Evolutionary conservation across 768 basidiomycete genomes (phyloP).

Genomic region (Lactarius sanguifluus): DNA sequence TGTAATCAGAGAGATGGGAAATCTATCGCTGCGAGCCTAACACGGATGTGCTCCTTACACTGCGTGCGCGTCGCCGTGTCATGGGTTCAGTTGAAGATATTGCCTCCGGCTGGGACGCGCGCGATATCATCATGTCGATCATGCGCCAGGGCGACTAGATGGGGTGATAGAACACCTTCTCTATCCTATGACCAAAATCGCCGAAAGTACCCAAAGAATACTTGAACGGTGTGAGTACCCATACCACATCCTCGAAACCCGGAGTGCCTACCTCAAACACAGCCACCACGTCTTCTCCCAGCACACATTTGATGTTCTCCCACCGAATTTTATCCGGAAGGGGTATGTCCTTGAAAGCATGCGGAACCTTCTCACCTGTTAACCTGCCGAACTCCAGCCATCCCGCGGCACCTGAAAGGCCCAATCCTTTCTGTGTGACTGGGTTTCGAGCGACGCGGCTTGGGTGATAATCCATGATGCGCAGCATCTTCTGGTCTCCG

Average conservation of each 20-base stretch:
- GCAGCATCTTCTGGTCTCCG: not conserved
- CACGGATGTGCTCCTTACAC: not conserved
- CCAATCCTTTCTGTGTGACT: not conserved
- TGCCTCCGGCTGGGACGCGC: not conserved
- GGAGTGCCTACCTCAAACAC: slow-evolving; percentile 7
- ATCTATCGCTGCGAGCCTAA: not conserved
- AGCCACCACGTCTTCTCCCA: slow-evolving; percentile 14
- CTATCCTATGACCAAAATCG: not conserved
- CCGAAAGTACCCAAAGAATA: not conserved
- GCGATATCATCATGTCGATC: not conserved
- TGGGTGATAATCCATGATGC: slow-evolving; percentile 15
- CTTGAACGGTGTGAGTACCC: not conserved
- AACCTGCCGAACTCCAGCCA: not conserved
- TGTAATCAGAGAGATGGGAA: not conserved
- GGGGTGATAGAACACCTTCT: slow-evolving; percentile 12
- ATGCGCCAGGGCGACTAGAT: not conserved
- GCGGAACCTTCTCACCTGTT: not conserved
- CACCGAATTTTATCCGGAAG: not conserved
- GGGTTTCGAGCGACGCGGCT: not conserved
- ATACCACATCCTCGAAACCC: not conserved
- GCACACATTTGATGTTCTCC: not conserved
- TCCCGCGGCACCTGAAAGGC: not conserved
- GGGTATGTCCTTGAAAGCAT: slow-evolving; percentile 11
- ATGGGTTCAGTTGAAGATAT: not conserved
- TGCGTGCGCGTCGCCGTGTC: not conserved